Conservation (phyloP, 306 rosid species). For the Prunus mume region DNA sequence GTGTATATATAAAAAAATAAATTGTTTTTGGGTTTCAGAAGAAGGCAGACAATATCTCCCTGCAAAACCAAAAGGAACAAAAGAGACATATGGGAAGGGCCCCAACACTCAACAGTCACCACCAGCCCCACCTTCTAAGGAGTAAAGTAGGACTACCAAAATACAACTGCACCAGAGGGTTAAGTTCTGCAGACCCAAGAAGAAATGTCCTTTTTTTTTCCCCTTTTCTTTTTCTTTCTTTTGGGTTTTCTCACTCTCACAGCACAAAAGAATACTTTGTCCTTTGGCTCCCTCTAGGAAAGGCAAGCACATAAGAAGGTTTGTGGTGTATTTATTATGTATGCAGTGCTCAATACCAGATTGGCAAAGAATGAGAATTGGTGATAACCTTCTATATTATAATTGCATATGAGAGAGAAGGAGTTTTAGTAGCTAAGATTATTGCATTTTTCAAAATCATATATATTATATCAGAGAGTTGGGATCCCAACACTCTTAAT, state of each 20-base stretch:
- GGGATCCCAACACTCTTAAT: slow-evolving; percentile 17
- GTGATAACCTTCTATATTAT: slow-evolving; percentile 28
- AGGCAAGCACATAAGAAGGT: slow-evolving; percentile 23
- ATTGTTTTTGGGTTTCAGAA: slow-evolving; percentile 17
- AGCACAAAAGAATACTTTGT: slow-evolving; percentile 32
- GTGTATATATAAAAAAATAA: background rate
- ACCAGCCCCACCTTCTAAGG: slow-evolving; percentile 35
- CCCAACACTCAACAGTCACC: slow-evolving; percentile 35
- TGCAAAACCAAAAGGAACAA: slow-evolving; percentile 45
- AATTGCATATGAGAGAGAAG: slow-evolving; percentile 36
- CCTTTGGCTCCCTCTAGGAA: slow-evolving; percentile 36
- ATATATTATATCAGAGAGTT: background rate
- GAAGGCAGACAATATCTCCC: slow-evolving; percentile 40
- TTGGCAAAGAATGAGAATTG: slow-evolving; percentile 32
- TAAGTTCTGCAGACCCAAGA: slow-evolving; percentile 50
- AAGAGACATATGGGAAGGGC: slow-evolving; percentile 32
- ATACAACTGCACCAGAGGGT: slow-evolving; percentile 4
- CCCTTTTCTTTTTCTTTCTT: background rate
- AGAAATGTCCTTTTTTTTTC: slow-evolving; percentile 31
- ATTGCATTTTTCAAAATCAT: slow-evolving; percentile 3
- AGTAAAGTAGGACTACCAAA: background rate
- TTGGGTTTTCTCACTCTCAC: slow-evolving; percentile 32
- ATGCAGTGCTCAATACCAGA: slow-evolving; percentile 22
- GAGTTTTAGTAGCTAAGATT: background rate
- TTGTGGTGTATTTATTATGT: slow-evolving; percentile 27